Evolutionary conservation across 495 filamentous ascomycete genomes (phyloP).

Genomic region (Daldinia childiae): DNA sequence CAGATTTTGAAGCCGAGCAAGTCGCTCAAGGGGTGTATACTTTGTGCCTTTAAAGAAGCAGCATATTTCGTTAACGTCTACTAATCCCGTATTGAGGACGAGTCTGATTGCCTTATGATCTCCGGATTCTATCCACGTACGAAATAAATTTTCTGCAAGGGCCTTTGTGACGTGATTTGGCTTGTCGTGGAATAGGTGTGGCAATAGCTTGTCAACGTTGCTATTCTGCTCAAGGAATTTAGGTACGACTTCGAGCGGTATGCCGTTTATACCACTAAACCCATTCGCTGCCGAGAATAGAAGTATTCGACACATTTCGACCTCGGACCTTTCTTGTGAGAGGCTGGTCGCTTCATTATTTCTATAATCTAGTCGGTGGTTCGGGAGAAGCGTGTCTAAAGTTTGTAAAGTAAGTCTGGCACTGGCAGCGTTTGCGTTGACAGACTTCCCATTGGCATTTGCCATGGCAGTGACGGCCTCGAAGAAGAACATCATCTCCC

Average conservation of each 20-base stretch:
- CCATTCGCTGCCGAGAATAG: slow-evolving; percentile 28
- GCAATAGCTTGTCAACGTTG: slow-evolving; percentile 12
- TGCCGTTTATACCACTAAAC: slow-evolving; percentile 16
- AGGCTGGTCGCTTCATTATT: neutral
- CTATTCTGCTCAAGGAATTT: slow-evolving; percentile 10
- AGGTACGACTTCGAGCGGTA: slow-evolving; percentile 8
- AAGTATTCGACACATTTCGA: slow-evolving; percentile 23
- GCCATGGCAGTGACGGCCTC: slow-evolving; percentile 15
- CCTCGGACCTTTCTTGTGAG: neutral
- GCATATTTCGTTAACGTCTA: slow-evolving; percentile 16
- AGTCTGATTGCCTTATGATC: slow-evolving; percentile 7
- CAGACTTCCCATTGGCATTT: neutral
- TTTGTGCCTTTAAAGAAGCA: slow-evolving; percentile 7
- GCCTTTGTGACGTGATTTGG: slow-evolving; percentile 6
- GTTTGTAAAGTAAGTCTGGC: slow-evolving; percentile 4
- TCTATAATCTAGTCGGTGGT: neutral
- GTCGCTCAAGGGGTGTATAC: slow-evolving; percentile 24
- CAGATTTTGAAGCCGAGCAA: slow-evolving; percentile 12
- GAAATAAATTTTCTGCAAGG: slow-evolving; percentile 34
- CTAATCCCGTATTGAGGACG: slow-evolving; percentile 12
- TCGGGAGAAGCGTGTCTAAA: slow-evolving; percentile 15
- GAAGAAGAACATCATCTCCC: neutral
- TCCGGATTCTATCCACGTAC: slow-evolving; percentile 17
- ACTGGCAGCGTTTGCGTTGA: neutral
- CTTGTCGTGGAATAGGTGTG: slow-evolving; percentile 3